phyloP scores from a whole-genome alignment of 2,329 filamentous ascomycete genomes.

The Apiospora koreana region DNA sequence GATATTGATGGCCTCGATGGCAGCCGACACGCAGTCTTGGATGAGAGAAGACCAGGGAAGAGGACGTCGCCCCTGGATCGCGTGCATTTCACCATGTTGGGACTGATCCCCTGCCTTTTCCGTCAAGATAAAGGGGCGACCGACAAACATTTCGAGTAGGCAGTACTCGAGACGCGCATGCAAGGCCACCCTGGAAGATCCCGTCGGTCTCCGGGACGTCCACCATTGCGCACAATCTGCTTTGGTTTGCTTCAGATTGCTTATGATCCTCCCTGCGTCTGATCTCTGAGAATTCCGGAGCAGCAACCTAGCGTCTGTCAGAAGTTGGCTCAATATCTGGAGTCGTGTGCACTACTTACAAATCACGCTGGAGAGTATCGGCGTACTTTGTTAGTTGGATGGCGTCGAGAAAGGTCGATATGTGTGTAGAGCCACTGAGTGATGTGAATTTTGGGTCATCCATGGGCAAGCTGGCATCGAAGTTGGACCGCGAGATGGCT shows the following conservation, averaged over 20 bases:
- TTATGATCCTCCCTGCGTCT: neutral
- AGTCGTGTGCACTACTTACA: neutral
- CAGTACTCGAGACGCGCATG: constrained; percentile 56
- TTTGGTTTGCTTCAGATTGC: constrained; percentile 3
- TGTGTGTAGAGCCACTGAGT: constrained; percentile 40
- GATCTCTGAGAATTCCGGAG: neutral
- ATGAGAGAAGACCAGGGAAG: constrained; percentile 39
- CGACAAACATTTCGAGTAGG: constrained; percentile 53
- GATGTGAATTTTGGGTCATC: constrained; percentile 46
- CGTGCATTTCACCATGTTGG: too few species aligned
- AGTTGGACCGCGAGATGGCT: constrained; percentile 53
- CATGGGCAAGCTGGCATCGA: constrained; percentile 54
- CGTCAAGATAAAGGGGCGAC: constrained; percentile 53
- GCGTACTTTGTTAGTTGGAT: constrained; percentile 32
- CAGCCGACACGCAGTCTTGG: constrained; percentile 53
- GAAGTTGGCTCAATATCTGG: neutral
- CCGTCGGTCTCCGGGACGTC: constrained; percentile 38
- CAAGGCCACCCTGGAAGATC: constrained; percentile 48
- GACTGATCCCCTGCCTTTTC: constrained; percentile 19
- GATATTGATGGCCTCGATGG: constrained; percentile 50
- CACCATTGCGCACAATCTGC: constrained; percentile 3
- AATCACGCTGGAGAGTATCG: constrained; percentile 7
- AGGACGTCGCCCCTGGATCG: neutral
- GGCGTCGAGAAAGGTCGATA: constrained; percentile 47
- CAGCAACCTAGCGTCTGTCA: neutral